These are phyloP conservation scores for Spirogloea muscicola DNA, from an alignment of 139 green algal genomes.

Conservation along the genomic window DNA sequence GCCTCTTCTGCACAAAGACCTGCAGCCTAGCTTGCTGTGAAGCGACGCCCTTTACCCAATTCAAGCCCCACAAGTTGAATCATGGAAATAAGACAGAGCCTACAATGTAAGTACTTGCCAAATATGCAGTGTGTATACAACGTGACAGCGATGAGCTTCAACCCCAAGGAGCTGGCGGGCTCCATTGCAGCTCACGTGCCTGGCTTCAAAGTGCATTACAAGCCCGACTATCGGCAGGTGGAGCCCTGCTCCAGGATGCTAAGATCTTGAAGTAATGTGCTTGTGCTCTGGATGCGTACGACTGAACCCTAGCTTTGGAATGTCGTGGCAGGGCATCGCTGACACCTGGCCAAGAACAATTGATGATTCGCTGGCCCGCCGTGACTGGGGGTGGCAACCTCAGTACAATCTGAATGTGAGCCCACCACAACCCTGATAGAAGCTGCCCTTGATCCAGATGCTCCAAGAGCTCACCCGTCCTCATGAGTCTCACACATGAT, in stretches of 20 bases:
- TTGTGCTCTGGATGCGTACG: not conserved
- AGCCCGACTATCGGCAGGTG: slow-evolving; percentile 43
- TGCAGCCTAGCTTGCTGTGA: no score
- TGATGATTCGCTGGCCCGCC: slow-evolving; percentile 56
- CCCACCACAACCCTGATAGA: no score
- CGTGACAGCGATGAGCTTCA: slow-evolving; percentile 61
- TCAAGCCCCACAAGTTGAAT: no score
- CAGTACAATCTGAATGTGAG: slow-evolving; percentile 18
- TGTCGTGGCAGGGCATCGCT: slow-evolving; percentile 52
- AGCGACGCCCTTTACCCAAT: no score
- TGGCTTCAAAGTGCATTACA: slow-evolving; percentile 37
- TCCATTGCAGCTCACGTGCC: slow-evolving; percentile 47
- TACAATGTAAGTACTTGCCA: no score
- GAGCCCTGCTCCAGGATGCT: not conserved
- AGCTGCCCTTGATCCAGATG: no score
- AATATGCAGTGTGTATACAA: slow-evolving; percentile 64
- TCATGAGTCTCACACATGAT: no score
- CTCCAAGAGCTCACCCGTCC: no score
- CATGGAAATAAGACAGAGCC: no score
- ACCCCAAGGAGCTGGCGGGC: slow-evolving; percentile 54
- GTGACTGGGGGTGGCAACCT: slow-evolving; percentile 14
- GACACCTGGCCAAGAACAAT: slow-evolving; percentile 60
- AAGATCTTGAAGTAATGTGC: not conserved
- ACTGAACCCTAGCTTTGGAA: not conserved
- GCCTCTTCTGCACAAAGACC: no score